Conservation (phyloP, 495 filamentous ascomycete species). For the Paragyromitra xinjiangensis region DNA sequence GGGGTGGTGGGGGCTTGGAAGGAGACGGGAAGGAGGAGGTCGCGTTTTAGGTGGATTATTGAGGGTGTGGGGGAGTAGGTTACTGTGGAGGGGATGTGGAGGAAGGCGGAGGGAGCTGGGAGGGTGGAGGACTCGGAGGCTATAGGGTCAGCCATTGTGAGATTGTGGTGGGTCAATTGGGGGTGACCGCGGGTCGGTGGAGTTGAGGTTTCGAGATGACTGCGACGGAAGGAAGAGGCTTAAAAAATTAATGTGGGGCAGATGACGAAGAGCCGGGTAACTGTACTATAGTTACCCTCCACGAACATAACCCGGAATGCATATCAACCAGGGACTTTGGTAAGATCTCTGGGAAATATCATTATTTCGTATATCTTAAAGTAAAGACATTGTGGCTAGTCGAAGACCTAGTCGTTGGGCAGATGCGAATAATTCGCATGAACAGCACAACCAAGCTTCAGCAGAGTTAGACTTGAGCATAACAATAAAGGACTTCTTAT, state of each 20-base stretch:
- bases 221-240: not conserved
- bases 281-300: not conserved
- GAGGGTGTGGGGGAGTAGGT: slow-evolving; percentile 56
- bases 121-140: not conserved
- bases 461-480: too few relatives aligned
- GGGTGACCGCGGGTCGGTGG: not conserved
- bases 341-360: too few relatives aligned
- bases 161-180: not conserved
- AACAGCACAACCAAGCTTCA: too few relatives aligned
- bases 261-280: not conserved
- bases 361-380: too few relatives aligned
- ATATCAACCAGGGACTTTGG: too few relatives aligned
- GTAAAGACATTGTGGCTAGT: too few relatives aligned
- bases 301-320: not conserved
- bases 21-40: slow-evolving; percentile 77
- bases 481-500: too few relatives aligned
- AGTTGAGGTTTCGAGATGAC: not conserved
- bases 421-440: too few relatives aligned
- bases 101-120: slow-evolving; percentile 46
- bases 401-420: too few relatives aligned
- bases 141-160: not conserved
- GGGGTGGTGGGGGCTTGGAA: slow-evolving; percentile 61
- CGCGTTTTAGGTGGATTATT: slow-evolving; percentile 84
- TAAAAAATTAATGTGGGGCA: slow-evolving; percentile 5
- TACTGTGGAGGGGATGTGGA: slow-evolving; percentile 44